These are phyloP conservation scores for Fagus sylvatica DNA, from an alignment of 306 rosid species.

Conservation along the genomic window DNA sequence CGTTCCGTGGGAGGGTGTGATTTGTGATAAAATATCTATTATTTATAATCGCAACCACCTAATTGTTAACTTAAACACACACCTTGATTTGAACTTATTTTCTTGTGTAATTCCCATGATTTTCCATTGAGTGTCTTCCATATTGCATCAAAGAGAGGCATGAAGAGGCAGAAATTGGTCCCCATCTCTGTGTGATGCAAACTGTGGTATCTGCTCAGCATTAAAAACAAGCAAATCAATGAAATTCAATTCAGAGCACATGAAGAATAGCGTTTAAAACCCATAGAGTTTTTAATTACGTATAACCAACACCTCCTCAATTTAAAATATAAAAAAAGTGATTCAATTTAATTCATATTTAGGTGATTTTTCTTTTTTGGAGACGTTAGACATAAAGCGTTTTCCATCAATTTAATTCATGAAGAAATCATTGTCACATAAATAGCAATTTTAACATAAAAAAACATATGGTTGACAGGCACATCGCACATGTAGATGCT, in stretches of 20 bases:
- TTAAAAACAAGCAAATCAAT: conserved; percentile 4
- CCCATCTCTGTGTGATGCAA: conserved; percentile 75
- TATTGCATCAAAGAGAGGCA: conserved; percentile 88
- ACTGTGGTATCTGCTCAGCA: conserved; percentile 69
- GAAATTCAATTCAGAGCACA: not conserved
- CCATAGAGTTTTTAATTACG: too few relatives aligned
- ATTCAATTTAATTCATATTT: too few relatives aligned
- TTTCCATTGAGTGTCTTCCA: conserved; percentile 66
- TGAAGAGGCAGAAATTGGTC: conserved; percentile 92
- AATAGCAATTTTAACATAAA: not conserved
- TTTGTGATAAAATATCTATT: too few relatives aligned
- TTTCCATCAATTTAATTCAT: too few relatives aligned
- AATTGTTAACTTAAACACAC: conserved; percentile 1
- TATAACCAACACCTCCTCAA: too few relatives aligned
- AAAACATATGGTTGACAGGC: too few relatives aligned
- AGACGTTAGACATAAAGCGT: too few relatives aligned
- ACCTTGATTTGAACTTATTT: conserved; percentile 61
- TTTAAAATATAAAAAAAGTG: not conserved
- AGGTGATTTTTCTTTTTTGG: too few relatives aligned
- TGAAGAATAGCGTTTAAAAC: not conserved
- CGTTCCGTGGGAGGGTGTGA: too few relatives aligned
- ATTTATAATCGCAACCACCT: too few relatives aligned
- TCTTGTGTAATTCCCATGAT: conserved; percentile 75
- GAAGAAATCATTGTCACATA: not conserved
- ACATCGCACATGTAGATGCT: too few relatives aligned